Base-by-base conservation (phyloP, 208 protist genomes). In the Acanthamoeba triangularis region DNA sequence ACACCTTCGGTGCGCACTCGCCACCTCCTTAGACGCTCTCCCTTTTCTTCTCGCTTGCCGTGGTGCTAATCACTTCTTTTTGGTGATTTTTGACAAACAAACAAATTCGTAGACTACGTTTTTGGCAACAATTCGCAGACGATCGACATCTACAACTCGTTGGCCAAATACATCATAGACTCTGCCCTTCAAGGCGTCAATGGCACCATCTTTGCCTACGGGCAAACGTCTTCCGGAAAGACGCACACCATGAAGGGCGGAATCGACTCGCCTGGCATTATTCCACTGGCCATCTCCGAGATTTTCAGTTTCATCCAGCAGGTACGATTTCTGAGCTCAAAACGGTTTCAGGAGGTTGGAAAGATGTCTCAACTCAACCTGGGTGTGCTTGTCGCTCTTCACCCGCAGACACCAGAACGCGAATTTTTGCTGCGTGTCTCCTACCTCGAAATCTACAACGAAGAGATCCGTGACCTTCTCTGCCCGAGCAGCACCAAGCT, bases 401-500 rank as follows among this genome's bases (percentile, higher is more conserved):
- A 61, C 16, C 54, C 25, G 23, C 59, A 98, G 95, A 95, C 54
- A 11, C 94, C 72, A 0, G 92, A 97, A 33, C 37, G 97, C 13
- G 96, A 98, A 90, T 98, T 97, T 95, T 61, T 97, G 16, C 47
- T 98, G 18, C 94, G 96, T 25, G 97, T 98, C 4, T 98, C 98
- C 1, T 98, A 98, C 88, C 69, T 98, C 20, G 98, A 98, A 74
- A 98, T 98, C 56, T 98, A 98, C 95, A 98, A 98, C 82, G 98
- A 98, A 61, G 84, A 94, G 63, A 97, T 98, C 30, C 35, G 87
- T n/a, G 98, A 98, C 94, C 94, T 98, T 28, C 94, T 98, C 30
- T 94, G 92, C 35, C 96, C 96, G 0, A 63, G 20, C 28, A 90
- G 23, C 25, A 95, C 61, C 59, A 97, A 97, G 47, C 95, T 98